Base-by-base conservation (phyloP, 1,139 yeast genomes). In the Geotrichum histeridarum region DNA sequence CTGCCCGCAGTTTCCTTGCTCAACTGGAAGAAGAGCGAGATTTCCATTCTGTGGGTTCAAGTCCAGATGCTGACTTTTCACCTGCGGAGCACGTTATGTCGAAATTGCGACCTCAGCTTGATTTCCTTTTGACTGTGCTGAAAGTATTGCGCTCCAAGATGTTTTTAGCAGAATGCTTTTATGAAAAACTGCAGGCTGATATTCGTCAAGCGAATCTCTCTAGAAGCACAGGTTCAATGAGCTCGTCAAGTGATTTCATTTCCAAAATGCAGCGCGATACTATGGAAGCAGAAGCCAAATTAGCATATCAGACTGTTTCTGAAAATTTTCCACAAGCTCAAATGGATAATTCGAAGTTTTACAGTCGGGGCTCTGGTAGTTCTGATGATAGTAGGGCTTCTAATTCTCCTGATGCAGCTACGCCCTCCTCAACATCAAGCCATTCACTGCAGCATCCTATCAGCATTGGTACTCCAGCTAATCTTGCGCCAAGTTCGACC, bases 1-100 rank as follows among this genome's bases (percentile, higher is more conserved):
- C 65, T 18, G 64, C 67, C 14, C 54, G 64, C 36, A 63, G 61
- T 41, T 61, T 64, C 50, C 50, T 64, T 12, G 58, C 62, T 1
- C 60, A 59, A 1, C 53, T 64, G 15, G 58, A 57, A 37, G 54
- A 60, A 5, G 54, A 57, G 8, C 51, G 53, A 8, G 53, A 52
- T 2, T 52, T 53, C 11, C 48, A 48, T 14, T 50, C 37, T 14
- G 30, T 18, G 9, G 15, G 33, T 17, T 22, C 27, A 3, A 17
- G 42, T n/a, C 37, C 50, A 12, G 22, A 39, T 8, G 30, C 50
- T 7, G 49, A 42, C 4, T 35, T 9, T 12, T 33, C 22, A 2
- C 15, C 12, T 15, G n/a, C 14, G 15, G 35, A 22, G 22, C 18
- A 30, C 8, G 42, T 30, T 51, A 48, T 14, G 49, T 53, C 54